These are phyloP conservation scores for Lineolata rhizophorae DNA, from an alignment of 495 filamentous ascomycete genomes.

Conservation along the genomic window DNA sequence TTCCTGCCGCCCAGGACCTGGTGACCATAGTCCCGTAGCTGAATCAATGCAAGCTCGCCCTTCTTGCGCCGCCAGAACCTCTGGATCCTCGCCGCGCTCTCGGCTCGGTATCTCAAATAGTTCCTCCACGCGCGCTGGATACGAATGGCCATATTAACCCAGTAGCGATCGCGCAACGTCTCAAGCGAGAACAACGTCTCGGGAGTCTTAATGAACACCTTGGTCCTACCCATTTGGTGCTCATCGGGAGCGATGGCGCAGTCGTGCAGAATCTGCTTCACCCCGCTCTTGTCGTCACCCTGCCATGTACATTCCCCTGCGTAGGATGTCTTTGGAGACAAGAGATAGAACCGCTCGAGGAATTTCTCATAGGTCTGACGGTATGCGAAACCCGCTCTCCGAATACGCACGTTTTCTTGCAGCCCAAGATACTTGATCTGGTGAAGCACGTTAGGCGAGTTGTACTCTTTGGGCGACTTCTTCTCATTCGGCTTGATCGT, in stretches of 20 bases:
- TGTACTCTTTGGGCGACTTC: conserved; percentile 85
- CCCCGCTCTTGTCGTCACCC: conserved; percentile 63
- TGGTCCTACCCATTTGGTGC: conserved; percentile 91
- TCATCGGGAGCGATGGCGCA: conserved; percentile 87
- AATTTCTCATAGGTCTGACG: conserved; percentile 98
- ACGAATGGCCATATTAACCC: conserved; percentile 97
- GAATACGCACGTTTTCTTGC: conserved; percentile 95
- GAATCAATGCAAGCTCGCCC: conserved; percentile 67
- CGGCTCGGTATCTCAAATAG: conserved; percentile 75
- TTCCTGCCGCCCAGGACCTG: conserved; percentile 62
- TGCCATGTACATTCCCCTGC: conserved; percentile 95
- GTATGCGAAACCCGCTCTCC: conserved; percentile 90
- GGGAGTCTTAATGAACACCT: conserved; percentile 96
- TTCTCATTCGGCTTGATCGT: conserved; percentile 99
- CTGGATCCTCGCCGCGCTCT: conserved; percentile 86
- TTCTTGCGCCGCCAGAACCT: conserved; percentile 83
- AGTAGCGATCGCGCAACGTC: conserved; percentile 92
- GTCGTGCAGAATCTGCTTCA: conserved; percentile 89
- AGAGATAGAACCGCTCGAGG: conserved; percentile 86
- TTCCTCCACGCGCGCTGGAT: conserved; percentile 97
- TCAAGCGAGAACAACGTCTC: conserved; percentile 95
- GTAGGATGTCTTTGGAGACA: conserved; percentile 87
- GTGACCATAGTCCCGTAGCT: conserved; percentile 80
- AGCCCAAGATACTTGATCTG: conserved; percentile 99
- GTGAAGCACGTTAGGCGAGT: conserved; percentile 75